Evolutionary conservation across 768 basidiomycete species (phyloP).

Genomic region (Lepiota venenata): DNA sequence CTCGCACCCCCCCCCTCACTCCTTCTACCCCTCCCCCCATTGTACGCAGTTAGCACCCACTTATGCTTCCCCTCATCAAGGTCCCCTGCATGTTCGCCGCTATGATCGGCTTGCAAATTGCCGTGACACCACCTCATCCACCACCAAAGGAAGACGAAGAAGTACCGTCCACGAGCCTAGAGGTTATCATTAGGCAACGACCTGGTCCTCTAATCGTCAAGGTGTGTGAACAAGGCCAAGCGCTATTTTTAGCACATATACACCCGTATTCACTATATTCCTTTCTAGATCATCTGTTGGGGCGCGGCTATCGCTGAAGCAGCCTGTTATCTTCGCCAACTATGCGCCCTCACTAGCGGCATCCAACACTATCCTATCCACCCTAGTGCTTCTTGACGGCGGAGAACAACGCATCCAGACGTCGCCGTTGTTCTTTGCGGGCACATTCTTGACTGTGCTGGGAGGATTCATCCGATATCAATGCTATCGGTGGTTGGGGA

Average conservation of each 20-base stretch:
- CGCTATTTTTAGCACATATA: background rate
- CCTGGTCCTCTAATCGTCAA: slow-evolving; percentile 30
- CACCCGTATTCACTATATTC: background rate
- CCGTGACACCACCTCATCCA: slow-evolving; percentile 44
- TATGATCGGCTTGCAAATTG: slow-evolving; percentile 39
- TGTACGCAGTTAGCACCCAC: background rate
- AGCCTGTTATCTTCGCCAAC: slow-evolving; percentile 30
- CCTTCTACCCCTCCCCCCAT: too few relatives aligned
- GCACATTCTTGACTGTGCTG: slow-evolving; percentile 31
- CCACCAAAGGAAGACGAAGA: slow-evolving; percentile 31
- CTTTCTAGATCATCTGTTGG: slow-evolving; percentile 34
- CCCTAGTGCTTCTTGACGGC: slow-evolving; percentile 21
- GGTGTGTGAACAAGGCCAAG: slow-evolving; percentile 21
- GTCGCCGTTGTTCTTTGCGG: slow-evolving; percentile 32
- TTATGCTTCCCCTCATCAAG: slow-evolving; percentile 29
- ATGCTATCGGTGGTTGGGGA: slow-evolving; percentile 46
- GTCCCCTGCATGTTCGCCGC: slow-evolving; percentile 41
- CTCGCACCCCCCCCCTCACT: too few relatives aligned
- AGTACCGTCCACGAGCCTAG: slow-evolving; percentile 30
- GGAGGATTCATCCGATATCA: slow-evolving; percentile 39
- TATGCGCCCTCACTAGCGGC: slow-evolving; percentile 18
- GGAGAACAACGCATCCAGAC: slow-evolving; percentile 21
- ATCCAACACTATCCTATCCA: slow-evolving; percentile 24
- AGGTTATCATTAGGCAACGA: slow-evolving; percentile 33
- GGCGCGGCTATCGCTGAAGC: slow-evolving; percentile 33